These are phyloP conservation scores for Wilhelminamyces savonicus DNA, from an alignment of 805 yeast genomes.

Conservation along the genomic window DNA sequence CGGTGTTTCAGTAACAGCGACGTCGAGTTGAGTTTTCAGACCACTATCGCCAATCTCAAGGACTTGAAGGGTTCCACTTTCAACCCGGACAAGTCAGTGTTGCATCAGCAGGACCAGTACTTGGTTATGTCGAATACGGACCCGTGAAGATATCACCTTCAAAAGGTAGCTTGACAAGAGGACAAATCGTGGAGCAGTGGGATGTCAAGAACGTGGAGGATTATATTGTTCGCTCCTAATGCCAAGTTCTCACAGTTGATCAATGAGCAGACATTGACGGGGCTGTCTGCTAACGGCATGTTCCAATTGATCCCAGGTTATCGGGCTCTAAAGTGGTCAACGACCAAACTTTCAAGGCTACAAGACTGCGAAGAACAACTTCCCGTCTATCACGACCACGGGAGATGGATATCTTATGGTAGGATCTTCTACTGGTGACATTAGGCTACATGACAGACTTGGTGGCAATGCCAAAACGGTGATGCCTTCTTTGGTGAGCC, in stretches of 20 bases:
- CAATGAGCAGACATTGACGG: constrained; percentile 67
- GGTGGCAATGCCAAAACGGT: constrained; percentile 75
- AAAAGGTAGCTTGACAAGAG: constrained; percentile 71
- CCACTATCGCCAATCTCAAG: constrained; percentile 60
- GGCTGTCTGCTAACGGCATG: constrained; percentile 57
- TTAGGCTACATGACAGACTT: constrained; percentile 63
- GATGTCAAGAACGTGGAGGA: constrained; percentile 37
- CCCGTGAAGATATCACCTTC: constrained; percentile 38
- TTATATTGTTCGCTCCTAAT: constrained; percentile 62
- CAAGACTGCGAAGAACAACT: constrained; percentile 44
- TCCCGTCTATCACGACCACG: constrained; percentile 63
- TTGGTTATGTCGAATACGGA: constrained; percentile 58
- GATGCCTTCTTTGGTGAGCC: constrained; percentile 82
- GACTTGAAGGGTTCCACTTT: constrained; percentile 42
- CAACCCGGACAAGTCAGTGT: constrained; percentile 62
- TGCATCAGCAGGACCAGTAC: constrained; percentile 67
- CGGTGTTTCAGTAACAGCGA: constrained; percentile 71
- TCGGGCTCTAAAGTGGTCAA: constrained; percentile 52
- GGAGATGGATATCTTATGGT: constrained; percentile 70
- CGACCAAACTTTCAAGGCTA: constrained; percentile 34
- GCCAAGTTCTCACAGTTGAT: constrained; percentile 69
- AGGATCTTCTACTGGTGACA: constrained; percentile 69
- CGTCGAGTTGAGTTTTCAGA: constrained; percentile 48
- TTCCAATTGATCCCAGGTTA: constrained; percentile 79
- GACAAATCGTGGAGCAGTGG: constrained; percentile 87